Evolutionary conservation across 305 asterid species (phyloP).

Genomic region (Fraxinus baroniana): DNA sequence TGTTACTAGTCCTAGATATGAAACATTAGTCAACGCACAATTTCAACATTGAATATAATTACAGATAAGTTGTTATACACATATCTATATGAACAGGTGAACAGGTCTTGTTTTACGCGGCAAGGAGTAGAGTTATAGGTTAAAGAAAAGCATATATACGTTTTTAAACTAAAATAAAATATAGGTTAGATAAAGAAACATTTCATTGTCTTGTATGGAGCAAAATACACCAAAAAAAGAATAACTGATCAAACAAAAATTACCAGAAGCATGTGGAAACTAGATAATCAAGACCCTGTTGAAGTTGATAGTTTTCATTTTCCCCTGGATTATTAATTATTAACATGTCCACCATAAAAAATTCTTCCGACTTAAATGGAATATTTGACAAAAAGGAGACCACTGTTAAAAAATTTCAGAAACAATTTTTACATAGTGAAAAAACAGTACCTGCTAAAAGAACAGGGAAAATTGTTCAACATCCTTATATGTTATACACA

Average conservation of each 20-base stretch:
- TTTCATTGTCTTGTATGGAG: background rate
- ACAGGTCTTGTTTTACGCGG: background rate
- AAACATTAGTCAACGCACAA: background rate
- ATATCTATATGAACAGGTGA: background rate
- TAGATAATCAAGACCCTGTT: background rate
- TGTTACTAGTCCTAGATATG: background rate
- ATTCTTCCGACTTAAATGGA: background rate
- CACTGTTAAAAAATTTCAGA: slow-evolving; percentile 2
- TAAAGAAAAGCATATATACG: background rate
- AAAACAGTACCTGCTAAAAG: background rate
- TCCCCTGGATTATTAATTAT: background rate
- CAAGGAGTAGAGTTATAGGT: background rate
- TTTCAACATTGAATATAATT: background rate
- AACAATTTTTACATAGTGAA: background rate
- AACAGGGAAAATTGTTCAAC: background rate
- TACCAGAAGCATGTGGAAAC: background rate
- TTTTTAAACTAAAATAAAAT: background rate
- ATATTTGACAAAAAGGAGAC: background rate
- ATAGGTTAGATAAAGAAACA: background rate
- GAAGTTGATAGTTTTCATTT: background rate
- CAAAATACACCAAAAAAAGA: background rate
- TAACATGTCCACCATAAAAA: background rate
- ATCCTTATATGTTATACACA: background rate
- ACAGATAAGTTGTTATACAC: background rate
- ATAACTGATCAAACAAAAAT: background rate